Evolutionary conservation across 306 rosid species (phyloP).

Genomic region (Medicago ruthenica): DNA sequence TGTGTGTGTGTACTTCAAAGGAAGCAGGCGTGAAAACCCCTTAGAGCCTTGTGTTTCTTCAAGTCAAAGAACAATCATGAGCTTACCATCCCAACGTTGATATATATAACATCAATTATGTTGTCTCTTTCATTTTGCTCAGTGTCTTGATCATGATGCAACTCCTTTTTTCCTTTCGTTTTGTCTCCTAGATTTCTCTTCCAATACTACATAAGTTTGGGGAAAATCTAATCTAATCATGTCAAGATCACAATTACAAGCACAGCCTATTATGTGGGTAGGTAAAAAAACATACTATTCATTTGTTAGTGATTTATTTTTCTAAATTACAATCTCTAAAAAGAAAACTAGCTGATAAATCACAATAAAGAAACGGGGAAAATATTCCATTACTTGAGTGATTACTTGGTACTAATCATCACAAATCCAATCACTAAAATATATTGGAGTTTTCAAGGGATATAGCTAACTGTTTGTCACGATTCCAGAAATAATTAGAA

Average conservation of each 20-base stretch:
- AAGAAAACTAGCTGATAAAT: not conserved
- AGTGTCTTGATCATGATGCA: not conserved
- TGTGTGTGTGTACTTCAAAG: constrained; percentile 34
- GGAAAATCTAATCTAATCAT: not conserved
- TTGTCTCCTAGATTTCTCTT: constrained; percentile 8
- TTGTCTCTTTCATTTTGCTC: constrained; percentile 1
- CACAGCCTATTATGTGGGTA: not conserved
- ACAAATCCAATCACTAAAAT: too few relatives aligned
- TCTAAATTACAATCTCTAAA: too few relatives aligned
- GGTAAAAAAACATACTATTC: not conserved
- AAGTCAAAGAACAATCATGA: constrained; percentile 56
- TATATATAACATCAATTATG: constrained; percentile 36
- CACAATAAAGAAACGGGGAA: not conserved
- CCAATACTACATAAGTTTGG: not conserved
- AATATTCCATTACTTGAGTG: too few relatives aligned
- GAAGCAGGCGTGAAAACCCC: constrained; percentile 32
- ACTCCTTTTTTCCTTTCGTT: not conserved
- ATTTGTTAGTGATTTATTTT: not conserved
- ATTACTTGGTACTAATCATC: too few relatives aligned
- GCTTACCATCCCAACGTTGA: constrained; percentile 50
- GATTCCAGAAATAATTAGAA: too few relatives aligned
- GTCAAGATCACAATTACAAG: not conserved
- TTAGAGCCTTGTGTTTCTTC: constrained; percentile 27
- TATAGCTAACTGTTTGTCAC: too few relatives aligned
- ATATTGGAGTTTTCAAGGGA: too few relatives aligned